Evolutionary conservation across 805 yeast genomes (phyloP), one percentile per base, ranked within the genome.

Genomic region (Komagataella phaffii): DNA sequence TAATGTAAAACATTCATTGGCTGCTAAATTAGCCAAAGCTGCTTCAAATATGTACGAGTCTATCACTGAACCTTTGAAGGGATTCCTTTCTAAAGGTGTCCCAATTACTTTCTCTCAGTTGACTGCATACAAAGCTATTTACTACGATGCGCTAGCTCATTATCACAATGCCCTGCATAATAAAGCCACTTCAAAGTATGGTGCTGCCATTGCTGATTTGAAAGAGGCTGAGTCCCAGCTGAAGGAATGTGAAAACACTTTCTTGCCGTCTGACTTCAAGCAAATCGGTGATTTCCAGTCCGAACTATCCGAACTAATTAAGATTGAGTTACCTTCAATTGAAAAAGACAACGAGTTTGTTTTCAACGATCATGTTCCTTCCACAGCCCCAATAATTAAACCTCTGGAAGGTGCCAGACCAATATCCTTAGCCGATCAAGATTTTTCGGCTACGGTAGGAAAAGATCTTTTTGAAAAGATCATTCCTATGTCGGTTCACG

Each of bases 261-360:
- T 30, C 40, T 30, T 30, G 10, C 40, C 40, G 14, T 30, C 40
- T 8, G 40, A 30, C 14, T 48, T 56, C 63, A 52, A 53, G 48
- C 17, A 55, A 18, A 52, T 65, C 3, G 55, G 64, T 4, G 73
- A 71, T 17, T 65, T 64, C 14, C 40, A 61, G 50, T 60, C 60
- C 21, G 53, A 60, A 7, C 59, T 55, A 44, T 12, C 51, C 4
- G 54, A 56, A 6, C 47, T 57, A 6, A 54, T 61, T 7, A 57
- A 57, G 48, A 17, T 46, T 1, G 70, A 73, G 49, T 55, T 69
- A 12, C 63, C 63, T 24, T 58, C 64, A 2, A 58, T 87, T 57
- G 80, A 76, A 23, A 88, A 85, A 57, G 98, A 91, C 61, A 91
- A 91, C 60, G 97, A 91, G 62, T 83, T 80, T 58, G 87, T 91